Evolutionary conservation across 2,329 filamentous ascomycete species (phyloP).

Genomic region (Tolypocladium amazonense): DNA sequence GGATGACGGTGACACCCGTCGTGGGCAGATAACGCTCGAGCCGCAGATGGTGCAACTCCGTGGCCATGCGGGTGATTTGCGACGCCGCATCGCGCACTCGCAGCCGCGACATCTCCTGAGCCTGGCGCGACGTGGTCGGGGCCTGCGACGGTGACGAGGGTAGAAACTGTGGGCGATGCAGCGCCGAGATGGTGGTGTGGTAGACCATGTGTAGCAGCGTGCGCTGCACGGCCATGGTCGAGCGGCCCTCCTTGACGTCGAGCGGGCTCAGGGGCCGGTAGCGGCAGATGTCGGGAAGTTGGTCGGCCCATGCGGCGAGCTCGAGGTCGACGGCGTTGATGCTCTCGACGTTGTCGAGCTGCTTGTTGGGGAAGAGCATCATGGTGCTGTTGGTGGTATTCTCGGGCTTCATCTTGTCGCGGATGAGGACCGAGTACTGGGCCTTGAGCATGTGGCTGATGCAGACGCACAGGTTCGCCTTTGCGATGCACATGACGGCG

Average conservation of each 20-base stretch:
- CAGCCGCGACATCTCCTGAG: conserved; percentile 72
- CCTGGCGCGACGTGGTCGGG: conserved; percentile 48
- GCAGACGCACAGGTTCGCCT: conserved; percentile 79
- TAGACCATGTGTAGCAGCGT: conserved; percentile 92
- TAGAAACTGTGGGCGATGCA: conserved; percentile 85
- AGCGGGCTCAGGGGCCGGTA: conserved; percentile 47
- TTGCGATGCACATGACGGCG: conserved; percentile 82
- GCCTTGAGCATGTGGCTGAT: conserved; percentile 83
- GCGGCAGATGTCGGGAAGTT: conserved; percentile 60
- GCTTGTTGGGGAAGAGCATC: conserved; percentile 86
- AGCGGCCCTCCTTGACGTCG: conserved; percentile 49
- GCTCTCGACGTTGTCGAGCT: conserved; percentile 68
- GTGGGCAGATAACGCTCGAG: conserved; percentile 77
- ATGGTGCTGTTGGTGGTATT: conserved; percentile 67
- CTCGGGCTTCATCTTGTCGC: conserved; percentile 69
- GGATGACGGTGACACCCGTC: conserved; percentile 79
- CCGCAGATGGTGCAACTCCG: conserved; percentile 60
- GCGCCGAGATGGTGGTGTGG: conserved; percentile 79
- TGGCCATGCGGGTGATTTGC: conserved; percentile 76
- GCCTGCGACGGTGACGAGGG: conserved; percentile 53
- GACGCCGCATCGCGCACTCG: conserved; percentile 76
- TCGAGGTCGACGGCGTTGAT: conserved; percentile 72
- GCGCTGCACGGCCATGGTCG: conserved; percentile 58
- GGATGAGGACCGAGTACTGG: conserved; percentile 85
- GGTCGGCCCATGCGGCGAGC: conserved; percentile 65